These are phyloP conservation scores for Aspergillus flavus DNA, from an alignment of 2,329 filamentous ascomycete species.

Conservation along the genomic window DNA sequence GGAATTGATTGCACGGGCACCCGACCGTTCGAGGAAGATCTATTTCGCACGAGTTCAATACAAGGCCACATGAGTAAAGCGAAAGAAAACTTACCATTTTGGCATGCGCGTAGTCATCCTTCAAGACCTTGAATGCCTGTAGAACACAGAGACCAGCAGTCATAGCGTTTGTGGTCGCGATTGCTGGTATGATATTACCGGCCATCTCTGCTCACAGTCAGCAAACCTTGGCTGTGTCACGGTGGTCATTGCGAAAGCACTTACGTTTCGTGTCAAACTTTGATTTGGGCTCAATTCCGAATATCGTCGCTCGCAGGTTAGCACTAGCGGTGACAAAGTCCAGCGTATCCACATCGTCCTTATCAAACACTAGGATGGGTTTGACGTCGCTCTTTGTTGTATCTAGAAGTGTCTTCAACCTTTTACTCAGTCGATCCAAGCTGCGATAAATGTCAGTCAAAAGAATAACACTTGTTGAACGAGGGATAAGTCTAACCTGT, in stretches of 20 bases:
- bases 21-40: conserved; percentile 75
- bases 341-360: conserved; percentile 91
- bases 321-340: conserved; percentile 92
- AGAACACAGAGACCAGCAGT: conserved; percentile 90
- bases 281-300: conserved; percentile 83
- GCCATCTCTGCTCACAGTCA: conserved; percentile 72
- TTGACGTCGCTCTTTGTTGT: conserved; percentile 43
- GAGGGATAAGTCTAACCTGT: conserved; percentile 55
- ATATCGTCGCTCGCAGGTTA: conserved; percentile 86
- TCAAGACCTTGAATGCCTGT: conserved; percentile 88
- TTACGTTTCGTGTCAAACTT: conserved; percentile 89
- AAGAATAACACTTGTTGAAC: not conserved
- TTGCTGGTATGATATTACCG: conserved; percentile 97
- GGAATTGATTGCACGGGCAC: conserved; percentile 60
- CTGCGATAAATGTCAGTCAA: conserved; percentile 43
- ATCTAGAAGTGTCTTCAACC: conserved; percentile 67
- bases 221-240: not conserved
- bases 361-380: conserved; percentile 84
- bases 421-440: conserved; percentile 72
- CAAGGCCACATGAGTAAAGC: not conserved
- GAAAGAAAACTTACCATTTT: conserved; percentile 64
- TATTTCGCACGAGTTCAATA: conserved; percentile 31
- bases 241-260: conserved; percentile 20
- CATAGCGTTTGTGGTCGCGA: conserved; percentile 97
- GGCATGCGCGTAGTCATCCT: conserved; percentile 67